Base-by-base conservation (phyloP, 116 monocot species). In the Posidonia oceanica region DNA sequence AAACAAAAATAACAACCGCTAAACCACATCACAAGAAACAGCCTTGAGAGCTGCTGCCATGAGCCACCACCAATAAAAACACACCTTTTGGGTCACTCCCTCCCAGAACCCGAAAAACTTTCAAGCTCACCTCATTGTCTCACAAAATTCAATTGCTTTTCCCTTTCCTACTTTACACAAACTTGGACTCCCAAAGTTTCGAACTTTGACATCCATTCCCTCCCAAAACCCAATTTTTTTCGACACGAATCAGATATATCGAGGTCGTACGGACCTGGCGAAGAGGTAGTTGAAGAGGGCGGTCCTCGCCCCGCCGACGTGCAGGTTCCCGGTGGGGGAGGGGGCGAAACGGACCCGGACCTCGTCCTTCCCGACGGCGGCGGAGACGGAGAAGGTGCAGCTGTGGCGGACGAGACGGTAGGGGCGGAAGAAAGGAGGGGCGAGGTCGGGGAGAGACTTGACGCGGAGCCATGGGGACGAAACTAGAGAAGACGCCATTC, bases 211-310 rank as follows among this genome's bases (percentile, higher is more conserved):
- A 12, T 36, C 29, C 21, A 10, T 62, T 17, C 22, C 22, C 36
- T 36, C 62, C 21, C 3, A 48, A 48, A 48, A 10, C 12, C 12
- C 48, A 12, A 48, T 48, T 48, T 48, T 48, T 48, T 48, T 8
- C 36, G 29, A 29, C 29, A 29, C 29, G 29, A 29, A 29, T 29
- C 29, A 29, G 29, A 29, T 29, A 29, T 29, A 29, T 29, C 29
- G 29, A 29, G 29, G 29, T 29, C 29, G 29, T 29, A 66, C 71
- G 40, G 17, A 87, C 94, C 91, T 89, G 44, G 97, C 89, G 58
- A 91, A 92, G 15, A 97, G 76, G 72, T 97, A 97, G 70, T 97
- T 97, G 71, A 91, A 97, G 48, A 97, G 83, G 12, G 92, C 92
- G 7, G 92, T 97, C 68, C 97, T 83, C 11, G 93, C 93, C 3